Conservation (phyloP, 208 protist genomes). For the Acanthamoeba triangularis region DNA sequence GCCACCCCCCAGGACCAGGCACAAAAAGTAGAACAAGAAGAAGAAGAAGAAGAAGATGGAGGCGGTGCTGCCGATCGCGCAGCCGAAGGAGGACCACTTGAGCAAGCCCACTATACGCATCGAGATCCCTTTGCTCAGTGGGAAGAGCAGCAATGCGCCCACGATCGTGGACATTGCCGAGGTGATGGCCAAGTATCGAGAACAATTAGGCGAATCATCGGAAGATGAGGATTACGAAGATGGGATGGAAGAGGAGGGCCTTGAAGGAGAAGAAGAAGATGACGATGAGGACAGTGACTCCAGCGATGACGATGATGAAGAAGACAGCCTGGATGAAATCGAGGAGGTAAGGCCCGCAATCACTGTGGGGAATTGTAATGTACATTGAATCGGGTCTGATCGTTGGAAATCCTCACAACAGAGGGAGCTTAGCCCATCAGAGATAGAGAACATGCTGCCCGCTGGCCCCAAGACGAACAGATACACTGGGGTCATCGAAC, state of each 20-base stretch:
- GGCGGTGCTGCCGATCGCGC: background rate
- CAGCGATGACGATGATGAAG: background rate
- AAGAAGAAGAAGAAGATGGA: conserved; percentile 16
- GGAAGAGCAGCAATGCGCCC: background rate
- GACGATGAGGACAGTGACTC: background rate
- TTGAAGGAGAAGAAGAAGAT: background rate
- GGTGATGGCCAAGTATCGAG: conserved; percentile 60
- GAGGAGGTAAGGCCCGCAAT: background rate
- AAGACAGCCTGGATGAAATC: conserved; percentile 40
- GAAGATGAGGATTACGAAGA: conserved; percentile 58
- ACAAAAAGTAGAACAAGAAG: background rate
- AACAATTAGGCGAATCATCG: conserved; percentile 33
- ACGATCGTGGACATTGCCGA: conserved; percentile 54
- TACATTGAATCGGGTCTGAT: background rate
- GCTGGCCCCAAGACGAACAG: background rate
- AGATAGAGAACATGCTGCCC: conserved; percentile 42
- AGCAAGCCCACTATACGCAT: conserved; percentile 51
- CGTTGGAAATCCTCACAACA: background rate
- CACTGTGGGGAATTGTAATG: too few species aligned
- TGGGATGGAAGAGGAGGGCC: background rate
- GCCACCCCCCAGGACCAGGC: too few species aligned
- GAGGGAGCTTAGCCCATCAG: conserved; percentile 25
- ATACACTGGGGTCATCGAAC: background rate
- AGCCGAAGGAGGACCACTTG: conserved; percentile 11
- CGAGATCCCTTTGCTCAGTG: background rate